Percentiles rank a stretch among this genome's conserved stretches.
These are phyloP conservation scores for Backusella westeae DNA, from an alignment of 192 early-diverging fungal species.

Conservation along the genomic window DNA sequence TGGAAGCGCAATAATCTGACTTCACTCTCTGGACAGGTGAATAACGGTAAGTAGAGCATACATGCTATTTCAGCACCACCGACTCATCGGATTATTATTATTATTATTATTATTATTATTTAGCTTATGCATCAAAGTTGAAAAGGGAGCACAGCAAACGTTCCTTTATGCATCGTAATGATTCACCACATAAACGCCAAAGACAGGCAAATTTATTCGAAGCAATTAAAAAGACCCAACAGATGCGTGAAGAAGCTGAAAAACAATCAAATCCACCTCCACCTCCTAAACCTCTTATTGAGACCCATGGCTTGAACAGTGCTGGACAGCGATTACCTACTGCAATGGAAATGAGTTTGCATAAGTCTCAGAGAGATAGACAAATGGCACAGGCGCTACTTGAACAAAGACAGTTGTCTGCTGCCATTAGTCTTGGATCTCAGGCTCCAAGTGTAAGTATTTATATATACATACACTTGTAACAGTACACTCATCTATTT, in stretches of 20 bases:
- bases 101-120: background rate
- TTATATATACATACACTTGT: background rate
- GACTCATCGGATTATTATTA: background rate
- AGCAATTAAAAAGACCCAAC: slow-evolving; percentile 56
- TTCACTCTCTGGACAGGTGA: slow-evolving; percentile 36
- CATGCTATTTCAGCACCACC: background rate
- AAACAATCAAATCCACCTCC: slow-evolving; percentile 33
- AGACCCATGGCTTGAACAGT: slow-evolving; percentile 30
- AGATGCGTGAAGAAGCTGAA: slow-evolving; percentile 52
- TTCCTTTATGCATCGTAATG: slow-evolving; percentile 14
- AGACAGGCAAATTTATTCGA: slow-evolving; percentile 57
- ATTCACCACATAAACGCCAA: slow-evolving; percentile 38
- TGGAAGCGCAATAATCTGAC: slow-evolving; percentile 53
- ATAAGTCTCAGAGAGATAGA: slow-evolving; percentile 51
- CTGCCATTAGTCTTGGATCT: slow-evolving; percentile 40
- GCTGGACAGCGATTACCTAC: slow-evolving; percentile 36
- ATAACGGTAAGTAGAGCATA: slow-evolving; percentile 16
- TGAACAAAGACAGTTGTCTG: slow-evolving; percentile 47
- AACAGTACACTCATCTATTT: background rate
- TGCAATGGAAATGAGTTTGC: slow-evolving; percentile 52
- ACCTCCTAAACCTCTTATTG: slow-evolving; percentile 40
- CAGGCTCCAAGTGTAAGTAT: slow-evolving; percentile 29
- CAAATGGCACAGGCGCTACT: slow-evolving; percentile 44
- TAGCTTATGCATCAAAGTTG: slow-evolving; percentile 30
- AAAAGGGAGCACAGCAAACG: slow-evolving; percentile 25